These are phyloP conservation scores for Scedosporium dehoogii DNA, from an alignment of 2,329 filamentous ascomycete species.

Conservation along the genomic window DNA sequence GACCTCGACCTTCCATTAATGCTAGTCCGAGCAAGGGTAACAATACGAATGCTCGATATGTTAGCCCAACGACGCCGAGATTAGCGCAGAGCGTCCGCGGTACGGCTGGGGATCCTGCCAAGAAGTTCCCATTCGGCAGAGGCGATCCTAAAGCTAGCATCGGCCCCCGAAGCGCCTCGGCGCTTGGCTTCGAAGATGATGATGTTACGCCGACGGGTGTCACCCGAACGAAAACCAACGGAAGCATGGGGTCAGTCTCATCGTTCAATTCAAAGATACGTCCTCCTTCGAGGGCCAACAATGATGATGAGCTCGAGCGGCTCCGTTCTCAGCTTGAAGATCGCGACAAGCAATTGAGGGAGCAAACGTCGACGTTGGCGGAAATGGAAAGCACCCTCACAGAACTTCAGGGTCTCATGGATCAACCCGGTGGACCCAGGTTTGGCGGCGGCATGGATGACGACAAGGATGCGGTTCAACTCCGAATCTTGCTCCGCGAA, in stretches of 20 bases:
- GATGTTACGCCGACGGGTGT: conserved; percentile 44
- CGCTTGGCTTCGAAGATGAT: conserved; percentile 49
- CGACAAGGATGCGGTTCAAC: conserved; percentile 63
- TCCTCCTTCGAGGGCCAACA: conserved; percentile 44
- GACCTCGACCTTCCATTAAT: conserved; percentile 44
- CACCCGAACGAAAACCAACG: conserved; percentile 43
- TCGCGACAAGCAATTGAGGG: conserved; percentile 76
- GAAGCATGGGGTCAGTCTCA: conserved; percentile 42
- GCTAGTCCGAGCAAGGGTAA: conserved; percentile 42
- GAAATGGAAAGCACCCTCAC: conserved; percentile 86
- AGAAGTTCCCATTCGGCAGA: conserved; percentile 30
- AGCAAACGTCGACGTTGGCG: conserved; percentile 69
- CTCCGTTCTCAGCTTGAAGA: conserved; percentile 70
- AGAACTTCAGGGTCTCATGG: conserved; percentile 66
- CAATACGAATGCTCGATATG: conserved; percentile 22
- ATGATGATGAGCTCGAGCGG: conserved; percentile 64
- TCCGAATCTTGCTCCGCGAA: conserved; percentile 76
- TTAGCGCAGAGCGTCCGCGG: conserved; percentile 56
- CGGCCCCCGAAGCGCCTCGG: conserved; percentile 49
- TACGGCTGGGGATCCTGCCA: conserved; percentile 51
- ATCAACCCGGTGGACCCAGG: conserved; percentile 26
- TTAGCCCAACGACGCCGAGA: conserved; percentile 37
- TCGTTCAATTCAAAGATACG: conserved; percentile 44
- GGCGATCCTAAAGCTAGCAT: conserved; percentile 34
- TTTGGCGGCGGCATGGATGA: conserved; percentile 22